phyloP scores from a whole-genome alignment of 176 grass and related monocot species.

The Aegilops bicornis region DNA sequence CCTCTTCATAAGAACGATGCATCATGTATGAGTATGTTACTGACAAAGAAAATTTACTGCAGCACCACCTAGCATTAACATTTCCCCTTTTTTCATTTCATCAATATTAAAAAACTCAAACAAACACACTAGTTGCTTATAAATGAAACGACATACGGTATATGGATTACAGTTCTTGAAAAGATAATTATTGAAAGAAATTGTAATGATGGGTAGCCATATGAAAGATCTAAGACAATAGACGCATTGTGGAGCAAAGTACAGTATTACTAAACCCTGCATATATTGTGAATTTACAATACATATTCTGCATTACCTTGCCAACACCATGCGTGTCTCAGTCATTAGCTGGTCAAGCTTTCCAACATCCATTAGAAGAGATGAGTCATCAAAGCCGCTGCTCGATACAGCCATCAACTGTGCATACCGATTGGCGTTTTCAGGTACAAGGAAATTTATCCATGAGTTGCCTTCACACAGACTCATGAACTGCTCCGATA shows the following conservation, averaged over 20 bases:
- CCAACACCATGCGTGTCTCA: conserved; percentile 75
- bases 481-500: conserved; percentile 69
- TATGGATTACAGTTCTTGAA: background rate
- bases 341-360: conserved; percentile 89
- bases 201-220: background rate
- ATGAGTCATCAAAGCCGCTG: conserved; percentile 61
- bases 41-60: background rate
- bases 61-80: background rate
- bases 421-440: conserved; percentile 65
- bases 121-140: background rate
- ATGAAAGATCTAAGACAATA: background rate
- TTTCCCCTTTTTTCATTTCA: background rate
- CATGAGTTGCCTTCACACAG: conserved; percentile 61
- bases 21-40: background rate
- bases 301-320: conserved; percentile 59
- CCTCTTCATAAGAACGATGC: background rate
- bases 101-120: background rate
- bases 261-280: background rate
- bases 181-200: background rate
- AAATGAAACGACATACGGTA: background rate
- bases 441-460: conserved; percentile 85
- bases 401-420: conserved; percentile 69
- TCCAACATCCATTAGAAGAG: conserved; percentile 66
- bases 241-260: background rate
- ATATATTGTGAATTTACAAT: background rate